Conservation (phyloP, 345 rosid species). For the Eucalyptus pauciflora region DNA sequence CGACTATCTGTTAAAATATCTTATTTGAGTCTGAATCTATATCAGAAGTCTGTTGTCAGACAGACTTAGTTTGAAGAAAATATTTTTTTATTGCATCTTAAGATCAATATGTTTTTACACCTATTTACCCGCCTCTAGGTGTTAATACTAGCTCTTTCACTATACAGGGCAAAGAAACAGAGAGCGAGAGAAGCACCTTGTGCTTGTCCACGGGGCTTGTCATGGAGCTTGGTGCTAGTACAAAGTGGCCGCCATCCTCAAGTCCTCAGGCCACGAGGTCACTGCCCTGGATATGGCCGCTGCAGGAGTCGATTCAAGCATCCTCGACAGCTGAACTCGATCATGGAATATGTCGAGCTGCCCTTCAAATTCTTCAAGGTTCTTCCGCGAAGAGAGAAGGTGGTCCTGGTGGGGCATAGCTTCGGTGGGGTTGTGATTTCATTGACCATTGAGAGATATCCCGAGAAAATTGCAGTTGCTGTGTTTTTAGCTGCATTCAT, state of each 20-base stretch:
- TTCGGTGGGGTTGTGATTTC: slow-evolving; percentile 10
- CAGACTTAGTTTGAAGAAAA: too few species aligned
- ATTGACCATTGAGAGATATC: slow-evolving; percentile 13
- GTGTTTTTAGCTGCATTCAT: slow-evolving; percentile 7
- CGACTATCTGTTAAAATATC: too few species aligned
- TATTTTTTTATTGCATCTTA: too few species aligned
- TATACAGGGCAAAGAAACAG: neutral
- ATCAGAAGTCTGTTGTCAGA: too few species aligned
- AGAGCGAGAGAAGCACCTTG: slow-evolving; percentile 8
- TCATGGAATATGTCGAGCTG: slow-evolving; percentile 2
- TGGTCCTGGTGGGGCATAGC: slow-evolving; percentile 20
- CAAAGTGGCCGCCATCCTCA: slow-evolving; percentile 14
- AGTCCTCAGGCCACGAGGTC: slow-evolving; percentile 19
- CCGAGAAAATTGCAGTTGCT: slow-evolving; percentile 3
- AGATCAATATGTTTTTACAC: too few species aligned
- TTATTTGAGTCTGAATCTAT: too few species aligned
- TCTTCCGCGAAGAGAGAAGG: neutral
- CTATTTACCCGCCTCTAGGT: too few species aligned
- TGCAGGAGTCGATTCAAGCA: slow-evolving; percentile 11
- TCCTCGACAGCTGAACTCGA: neutral
- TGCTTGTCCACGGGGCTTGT: slow-evolving; percentile 31
- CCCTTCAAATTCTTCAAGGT: slow-evolving; percentile 2
- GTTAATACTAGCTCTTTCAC: too few species aligned
- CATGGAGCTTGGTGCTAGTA: slow-evolving; percentile 40
- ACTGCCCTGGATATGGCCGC: slow-evolving; percentile 25